A percentile compares a stretch with the other conserved stretches of the same genome.
Conservation (phyloP, 257 asterid species). For the Nicotiana tomentosiformis region DNA sequence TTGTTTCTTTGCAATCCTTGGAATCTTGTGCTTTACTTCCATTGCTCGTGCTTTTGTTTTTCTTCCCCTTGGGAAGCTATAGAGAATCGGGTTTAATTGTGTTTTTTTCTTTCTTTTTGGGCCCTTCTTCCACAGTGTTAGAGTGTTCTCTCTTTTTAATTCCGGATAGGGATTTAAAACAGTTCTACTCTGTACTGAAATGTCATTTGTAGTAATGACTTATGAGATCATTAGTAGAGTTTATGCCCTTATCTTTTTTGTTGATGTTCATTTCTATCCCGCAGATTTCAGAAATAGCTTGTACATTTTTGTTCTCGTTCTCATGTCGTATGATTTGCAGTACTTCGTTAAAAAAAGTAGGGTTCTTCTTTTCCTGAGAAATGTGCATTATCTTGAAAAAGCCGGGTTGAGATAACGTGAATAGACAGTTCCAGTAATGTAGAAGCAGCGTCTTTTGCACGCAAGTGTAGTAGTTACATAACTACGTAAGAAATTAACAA, state of each 20-base stretch:
- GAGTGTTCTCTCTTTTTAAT: neutral
- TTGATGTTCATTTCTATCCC: neutral
- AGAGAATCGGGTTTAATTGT: too few species aligned
- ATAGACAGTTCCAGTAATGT: neutral
- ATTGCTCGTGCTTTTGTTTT: neutral
- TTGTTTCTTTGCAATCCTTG: neutral
- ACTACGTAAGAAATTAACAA: neutral
- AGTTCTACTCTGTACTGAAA: neutral
- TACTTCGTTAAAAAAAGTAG: neutral
- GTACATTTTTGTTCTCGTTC: neutral
- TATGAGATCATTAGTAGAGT: neutral
- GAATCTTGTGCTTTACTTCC: neutral
- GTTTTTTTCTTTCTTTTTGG: too few species aligned
- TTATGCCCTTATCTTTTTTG: neutral
- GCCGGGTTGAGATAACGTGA: neutral
- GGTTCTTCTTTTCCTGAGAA: neutral
- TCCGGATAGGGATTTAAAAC: neutral
- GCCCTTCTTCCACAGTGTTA: neutral
- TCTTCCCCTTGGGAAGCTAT: neutral
- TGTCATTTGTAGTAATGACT: neutral
- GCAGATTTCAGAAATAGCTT: too few species aligned
- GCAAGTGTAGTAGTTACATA: neutral
- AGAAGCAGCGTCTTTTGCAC: neutral
- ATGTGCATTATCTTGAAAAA: too few species aligned
- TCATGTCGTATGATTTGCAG: neutral